Conservation (phyloP, 176 grass and related monocot genomes). For the Olyra latifolia region DNA sequence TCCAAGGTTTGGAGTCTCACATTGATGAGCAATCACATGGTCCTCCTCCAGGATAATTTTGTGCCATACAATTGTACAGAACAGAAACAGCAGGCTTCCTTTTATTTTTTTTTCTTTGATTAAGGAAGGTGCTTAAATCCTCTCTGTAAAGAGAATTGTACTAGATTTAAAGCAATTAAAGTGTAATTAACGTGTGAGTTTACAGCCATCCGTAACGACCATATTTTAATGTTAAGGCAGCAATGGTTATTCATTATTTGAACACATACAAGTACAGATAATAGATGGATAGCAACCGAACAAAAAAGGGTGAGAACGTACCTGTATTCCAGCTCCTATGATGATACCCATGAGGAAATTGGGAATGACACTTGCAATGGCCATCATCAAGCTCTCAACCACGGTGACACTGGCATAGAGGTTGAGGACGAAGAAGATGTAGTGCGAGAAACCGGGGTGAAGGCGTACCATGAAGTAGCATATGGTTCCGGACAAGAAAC, state of each 20-base stretch:
- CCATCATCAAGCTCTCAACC: conserved; percentile 99
- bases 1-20: background rate
- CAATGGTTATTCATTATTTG: background rate
- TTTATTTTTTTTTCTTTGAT: background rate
- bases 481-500: conserved; percentile 82
- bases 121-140: background rate
- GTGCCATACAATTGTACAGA: background rate
- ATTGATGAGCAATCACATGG: conserved; percentile 27
- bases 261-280: background rate
- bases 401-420: conserved; percentile 91
- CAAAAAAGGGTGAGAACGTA: conserved; percentile 17
- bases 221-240: background rate
- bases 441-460: conserved; percentile 84
- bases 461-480: conserved; percentile 94
- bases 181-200: background rate
- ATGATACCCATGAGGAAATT: conserved; percentile 99
- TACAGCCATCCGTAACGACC: background rate
- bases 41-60: background rate
- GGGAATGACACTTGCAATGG: conserved; percentile 96
- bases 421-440: conserved; percentile 81
- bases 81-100: background rate
- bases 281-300: background rate
- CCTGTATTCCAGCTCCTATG: conserved; percentile 99
- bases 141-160: background rate
- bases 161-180: conserved; percentile 17